Percentiles rank a stretch among this genome's conserved stretches.
Conservation (phyloP, 2,329 filamentous ascomycete genomes). For the Fusarium sp. region DNA sequence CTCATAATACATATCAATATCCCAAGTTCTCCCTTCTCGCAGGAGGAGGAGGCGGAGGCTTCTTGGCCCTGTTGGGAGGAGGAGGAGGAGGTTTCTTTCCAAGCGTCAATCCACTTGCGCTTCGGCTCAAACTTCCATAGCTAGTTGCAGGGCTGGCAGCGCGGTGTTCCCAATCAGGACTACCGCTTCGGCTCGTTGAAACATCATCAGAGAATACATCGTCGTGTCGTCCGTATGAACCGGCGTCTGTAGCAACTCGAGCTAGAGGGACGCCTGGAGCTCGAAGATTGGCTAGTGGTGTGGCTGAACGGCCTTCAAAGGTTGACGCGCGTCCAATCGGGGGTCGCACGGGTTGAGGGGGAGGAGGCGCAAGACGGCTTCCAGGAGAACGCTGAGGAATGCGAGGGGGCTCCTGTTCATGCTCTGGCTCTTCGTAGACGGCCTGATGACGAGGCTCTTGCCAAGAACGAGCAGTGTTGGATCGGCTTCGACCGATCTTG, state of each 20-base stretch:
- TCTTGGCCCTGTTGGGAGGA: constrained; percentile 62
- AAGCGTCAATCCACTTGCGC: constrained; percentile 51
- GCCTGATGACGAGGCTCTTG: constrained; percentile 55
- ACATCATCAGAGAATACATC: constrained; percentile 66
- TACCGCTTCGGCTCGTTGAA: constrained; percentile 65
- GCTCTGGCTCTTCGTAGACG: constrained; percentile 53
- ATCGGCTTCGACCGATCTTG: constrained; percentile 56
- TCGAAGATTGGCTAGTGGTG: constrained; percentile 45
- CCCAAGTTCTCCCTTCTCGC: constrained; percentile 50
- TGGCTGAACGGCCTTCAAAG: constrained; percentile 52
- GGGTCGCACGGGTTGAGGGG: constrained; percentile 55
- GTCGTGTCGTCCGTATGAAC: constrained; percentile 46
- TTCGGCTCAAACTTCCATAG: constrained; percentile 66
- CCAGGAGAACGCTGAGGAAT: constrained; percentile 60
- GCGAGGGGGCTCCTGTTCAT: constrained; percentile 53
- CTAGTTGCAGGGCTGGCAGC: constrained; percentile 69
- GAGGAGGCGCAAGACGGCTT: constrained; percentile 52
- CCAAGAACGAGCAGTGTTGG: constrained; percentile 64
- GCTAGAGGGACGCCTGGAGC: constrained; percentile 56
- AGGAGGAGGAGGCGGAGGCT: constrained; percentile 56
- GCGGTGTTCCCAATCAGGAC: constrained; percentile 62
- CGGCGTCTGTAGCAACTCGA: constrained; percentile 57
- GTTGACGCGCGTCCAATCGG: constrained; percentile 56
- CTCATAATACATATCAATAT: constrained; percentile 28
- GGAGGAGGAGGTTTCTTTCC: constrained; percentile 69